These are phyloP conservation scores for Cladosporium austrohemisphaericum DNA, from an alignment of 2,329 filamentous ascomycete genomes.

Conservation along the genomic window DNA sequence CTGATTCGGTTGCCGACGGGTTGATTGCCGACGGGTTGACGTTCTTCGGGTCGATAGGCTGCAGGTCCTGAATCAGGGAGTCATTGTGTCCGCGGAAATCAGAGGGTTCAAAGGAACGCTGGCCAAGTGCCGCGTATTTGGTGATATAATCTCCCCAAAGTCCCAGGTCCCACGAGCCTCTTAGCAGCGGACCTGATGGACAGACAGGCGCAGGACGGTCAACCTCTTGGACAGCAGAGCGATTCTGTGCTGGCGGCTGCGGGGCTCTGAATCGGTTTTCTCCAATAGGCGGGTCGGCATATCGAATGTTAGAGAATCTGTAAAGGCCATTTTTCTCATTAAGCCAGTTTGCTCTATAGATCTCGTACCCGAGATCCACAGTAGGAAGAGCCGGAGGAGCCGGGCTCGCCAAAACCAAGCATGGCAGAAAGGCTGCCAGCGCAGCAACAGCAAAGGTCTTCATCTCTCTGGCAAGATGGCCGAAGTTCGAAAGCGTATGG, in stretches of 20 bases:
- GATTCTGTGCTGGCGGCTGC: conserved; percentile 36
- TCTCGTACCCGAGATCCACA: conserved; percentile 54
- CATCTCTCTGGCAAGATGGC: no score
- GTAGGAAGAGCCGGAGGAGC: no score
- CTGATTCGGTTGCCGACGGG: no score
- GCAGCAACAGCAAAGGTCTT: no score
- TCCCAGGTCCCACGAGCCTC: no score
- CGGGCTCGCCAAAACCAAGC: no score
- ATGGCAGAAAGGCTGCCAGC: no score
- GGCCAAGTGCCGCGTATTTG: no score
- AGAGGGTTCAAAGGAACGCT: no score
- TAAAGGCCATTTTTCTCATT: conserved; percentile 40
- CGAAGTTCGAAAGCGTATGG: no score
- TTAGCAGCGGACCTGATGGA: conserved; percentile 40
- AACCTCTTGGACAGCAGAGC: conserved; percentile 46
- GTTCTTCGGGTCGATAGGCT: conserved; percentile 18
- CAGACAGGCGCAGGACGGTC: conserved; percentile 39
- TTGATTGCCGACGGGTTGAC: no score
- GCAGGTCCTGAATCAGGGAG: conserved; percentile 27
- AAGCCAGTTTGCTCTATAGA: conserved; percentile 46
- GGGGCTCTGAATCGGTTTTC: conserved; percentile 51
- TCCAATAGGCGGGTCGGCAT: conserved; percentile 51
- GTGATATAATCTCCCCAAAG: conserved; percentile 32
- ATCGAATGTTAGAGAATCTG: conserved; percentile 57
- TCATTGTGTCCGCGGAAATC: no score